Evolutionary conservation across 352 stramenopile genomes (phyloP).

Genomic region (Phytophthora citrophthora): DNA sequence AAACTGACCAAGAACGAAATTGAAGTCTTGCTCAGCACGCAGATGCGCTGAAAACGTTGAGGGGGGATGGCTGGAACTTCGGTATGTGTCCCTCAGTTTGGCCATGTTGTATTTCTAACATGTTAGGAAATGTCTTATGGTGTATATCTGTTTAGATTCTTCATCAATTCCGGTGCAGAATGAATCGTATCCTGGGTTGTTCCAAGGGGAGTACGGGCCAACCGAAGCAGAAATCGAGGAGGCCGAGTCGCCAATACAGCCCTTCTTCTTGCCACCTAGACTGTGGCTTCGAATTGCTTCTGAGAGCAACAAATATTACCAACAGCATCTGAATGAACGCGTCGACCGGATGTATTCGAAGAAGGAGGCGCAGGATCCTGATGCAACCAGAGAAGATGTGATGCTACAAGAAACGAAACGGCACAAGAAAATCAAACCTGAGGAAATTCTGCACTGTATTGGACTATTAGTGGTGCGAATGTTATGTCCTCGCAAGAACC

Average conservation of each 20-base stretch:
- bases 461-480: slow-evolving; percentile 14
- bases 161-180: not conserved
- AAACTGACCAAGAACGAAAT: slow-evolving; percentile 2
- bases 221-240: not conserved
- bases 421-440: slow-evolving; percentile 10
- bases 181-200: slow-evolving; percentile 1
- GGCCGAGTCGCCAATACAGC: slow-evolving; percentile 5
- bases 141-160: slow-evolving; percentile 12
- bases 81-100: not conserved
- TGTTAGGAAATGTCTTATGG: slow-evolving; percentile 1
- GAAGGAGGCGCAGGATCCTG: not conserved
- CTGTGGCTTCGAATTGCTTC: slow-evolving; percentile 8
- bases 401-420: slow-evolving; percentile 4
- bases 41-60: slow-evolving; percentile 7
- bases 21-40: slow-evolving; percentile 1
- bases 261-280: slow-evolving; percentile 16
- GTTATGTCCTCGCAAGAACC: slow-evolving; percentile 7
- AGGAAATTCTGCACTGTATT: slow-evolving; percentile 21
- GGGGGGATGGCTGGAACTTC: slow-evolving; percentile 7
- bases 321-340: slow-evolving; percentile 5
- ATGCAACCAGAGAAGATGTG: not conserved
- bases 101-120: slow-evolving; percentile 6
- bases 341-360: slow-evolving; percentile 9
- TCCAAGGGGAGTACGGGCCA: not conserved
- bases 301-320: slow-evolving; percentile 20